Evolutionary conservation across 371 early-diverging fungal genomes (phyloP).

Genomic region (Rhizopus sp.): DNA sequence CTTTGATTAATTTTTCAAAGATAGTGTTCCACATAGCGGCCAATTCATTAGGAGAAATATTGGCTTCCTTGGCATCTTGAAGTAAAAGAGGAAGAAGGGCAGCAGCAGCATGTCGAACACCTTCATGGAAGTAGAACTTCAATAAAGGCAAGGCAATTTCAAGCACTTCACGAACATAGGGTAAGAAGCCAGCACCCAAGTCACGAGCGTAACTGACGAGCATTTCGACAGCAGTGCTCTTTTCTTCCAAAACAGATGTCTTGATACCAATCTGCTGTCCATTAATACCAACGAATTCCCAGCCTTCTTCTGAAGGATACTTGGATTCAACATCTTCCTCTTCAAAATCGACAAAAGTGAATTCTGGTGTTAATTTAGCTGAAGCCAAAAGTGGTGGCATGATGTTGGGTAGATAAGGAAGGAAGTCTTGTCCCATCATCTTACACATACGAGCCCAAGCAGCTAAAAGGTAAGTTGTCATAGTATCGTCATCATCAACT

Average conservation of each 20-base stretch:
- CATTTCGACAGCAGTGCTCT: constrained; percentile 97
- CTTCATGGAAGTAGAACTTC: constrained; percentile 96
- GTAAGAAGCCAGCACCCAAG: constrained; percentile 82
- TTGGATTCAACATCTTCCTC: constrained; percentile 89
- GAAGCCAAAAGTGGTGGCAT: constrained; percentile 90
- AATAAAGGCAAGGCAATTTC: constrained; percentile 86
- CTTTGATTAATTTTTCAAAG: constrained; percentile 68
- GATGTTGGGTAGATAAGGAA: constrained; percentile 88
- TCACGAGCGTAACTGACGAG: constrained; percentile 91
- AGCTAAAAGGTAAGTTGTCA: constrained; percentile 86
- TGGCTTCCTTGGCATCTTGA: constrained; percentile 67
- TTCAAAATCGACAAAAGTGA: constrained; percentile 80
- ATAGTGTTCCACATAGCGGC: constrained; percentile 43
- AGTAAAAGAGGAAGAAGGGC: constrained; percentile 81
- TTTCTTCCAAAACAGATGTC: constrained; percentile 94
- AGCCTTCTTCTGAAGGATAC: constrained; percentile 39
- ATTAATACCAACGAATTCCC: constrained; percentile 63
- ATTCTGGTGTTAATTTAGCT: constrained; percentile 90
- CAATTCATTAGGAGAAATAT: neutral
- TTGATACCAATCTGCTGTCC: constrained; percentile 94
- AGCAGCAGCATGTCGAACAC: constrained; percentile 89
- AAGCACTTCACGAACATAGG: constrained; percentile 60
- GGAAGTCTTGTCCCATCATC: constrained; percentile 92
- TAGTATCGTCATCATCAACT: constrained; percentile 90
- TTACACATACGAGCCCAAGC: constrained; percentile 97